These are phyloP conservation scores for Leptographium wingfieldii DNA, from an alignment of 2,329 filamentous ascomycete species.

Conservation along the genomic window DNA sequence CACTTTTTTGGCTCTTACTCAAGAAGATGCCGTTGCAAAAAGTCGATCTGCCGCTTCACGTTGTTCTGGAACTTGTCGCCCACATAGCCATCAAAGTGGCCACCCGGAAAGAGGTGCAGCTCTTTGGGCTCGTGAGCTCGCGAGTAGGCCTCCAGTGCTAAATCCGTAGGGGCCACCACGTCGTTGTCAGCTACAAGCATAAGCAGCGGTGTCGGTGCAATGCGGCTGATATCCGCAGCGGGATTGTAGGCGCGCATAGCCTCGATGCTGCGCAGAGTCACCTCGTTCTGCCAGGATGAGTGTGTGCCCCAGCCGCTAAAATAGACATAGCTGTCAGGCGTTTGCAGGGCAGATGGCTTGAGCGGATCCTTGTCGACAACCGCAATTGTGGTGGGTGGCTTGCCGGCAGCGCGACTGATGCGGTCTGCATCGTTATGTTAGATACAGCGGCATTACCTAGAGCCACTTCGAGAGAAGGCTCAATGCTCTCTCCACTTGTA, in stretches of 20 bases:
- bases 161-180: constrained; percentile 21
- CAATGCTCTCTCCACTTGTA: too few species aligned
- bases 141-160: constrained; percentile 23
- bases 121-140: constrained; percentile 26
- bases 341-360: not conserved
- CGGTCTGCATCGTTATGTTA: not conserved
- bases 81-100: constrained; percentile 25
- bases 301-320: constrained; percentile 18
- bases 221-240: constrained; percentile 20
- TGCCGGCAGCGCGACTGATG: not conserved
- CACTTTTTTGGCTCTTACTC: not conserved
- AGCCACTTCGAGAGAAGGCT: too few species aligned
- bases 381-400: not conserved
- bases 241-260: constrained; percentile 15
- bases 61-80: constrained; percentile 3
- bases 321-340: not conserved
- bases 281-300: constrained; percentile 17
- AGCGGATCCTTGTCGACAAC: not conserved
- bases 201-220: constrained; percentile 25
- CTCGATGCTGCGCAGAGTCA: constrained; percentile 19
- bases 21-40: not conserved
- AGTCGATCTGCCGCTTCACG: not conserved
- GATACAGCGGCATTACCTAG: not conserved
- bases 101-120: constrained; percentile 22
- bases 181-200: constrained; percentile 10